Conservation (phyloP, 306 rosid species). For the Inga oerstediana region DNA sequence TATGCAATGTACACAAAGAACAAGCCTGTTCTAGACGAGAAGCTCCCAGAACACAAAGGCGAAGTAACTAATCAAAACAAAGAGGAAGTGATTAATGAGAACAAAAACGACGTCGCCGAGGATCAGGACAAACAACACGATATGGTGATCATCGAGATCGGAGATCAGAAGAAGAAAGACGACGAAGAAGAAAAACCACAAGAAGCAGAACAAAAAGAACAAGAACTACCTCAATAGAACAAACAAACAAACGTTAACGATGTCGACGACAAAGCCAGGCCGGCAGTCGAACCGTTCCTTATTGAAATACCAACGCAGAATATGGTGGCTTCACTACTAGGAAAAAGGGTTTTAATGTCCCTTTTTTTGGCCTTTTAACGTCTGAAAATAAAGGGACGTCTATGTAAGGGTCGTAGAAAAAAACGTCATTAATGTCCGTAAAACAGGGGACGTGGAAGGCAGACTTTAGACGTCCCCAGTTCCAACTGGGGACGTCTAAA, state of each 20-base stretch:
- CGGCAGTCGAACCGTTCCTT: neutral
- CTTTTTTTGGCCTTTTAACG: no score
- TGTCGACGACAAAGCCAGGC: neutral
- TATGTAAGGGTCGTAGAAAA: no score
- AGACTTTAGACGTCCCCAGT: no score
- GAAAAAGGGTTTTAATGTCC: no score
- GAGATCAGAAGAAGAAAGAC: neutral
- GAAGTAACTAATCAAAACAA: constrained; percentile 31
- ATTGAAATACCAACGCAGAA: no score
- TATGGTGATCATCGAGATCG: constrained; percentile 15
- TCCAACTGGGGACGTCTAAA: no score
- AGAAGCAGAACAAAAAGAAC: neutral
- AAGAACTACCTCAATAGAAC: neutral
- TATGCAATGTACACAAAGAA: constrained; percentile 63
- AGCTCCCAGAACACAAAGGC: constrained; percentile 68
- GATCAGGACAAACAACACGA: constrained; percentile 6
- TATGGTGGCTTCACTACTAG: neutral
- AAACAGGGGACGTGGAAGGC: no score
- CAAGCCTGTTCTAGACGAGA: constrained; percentile 44
- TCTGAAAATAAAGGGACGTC: no score
- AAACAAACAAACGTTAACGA: neutral
- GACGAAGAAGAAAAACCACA: neutral
- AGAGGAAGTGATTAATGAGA: constrained; percentile 36
- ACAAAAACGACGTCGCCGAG: neutral
- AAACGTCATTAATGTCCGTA: no score